Percentiles rank a stretch among this genome's conserved stretches.
Conservation (phyloP, 768 basidiomycete genomes). For the Albatrellus ellisii region DNA sequence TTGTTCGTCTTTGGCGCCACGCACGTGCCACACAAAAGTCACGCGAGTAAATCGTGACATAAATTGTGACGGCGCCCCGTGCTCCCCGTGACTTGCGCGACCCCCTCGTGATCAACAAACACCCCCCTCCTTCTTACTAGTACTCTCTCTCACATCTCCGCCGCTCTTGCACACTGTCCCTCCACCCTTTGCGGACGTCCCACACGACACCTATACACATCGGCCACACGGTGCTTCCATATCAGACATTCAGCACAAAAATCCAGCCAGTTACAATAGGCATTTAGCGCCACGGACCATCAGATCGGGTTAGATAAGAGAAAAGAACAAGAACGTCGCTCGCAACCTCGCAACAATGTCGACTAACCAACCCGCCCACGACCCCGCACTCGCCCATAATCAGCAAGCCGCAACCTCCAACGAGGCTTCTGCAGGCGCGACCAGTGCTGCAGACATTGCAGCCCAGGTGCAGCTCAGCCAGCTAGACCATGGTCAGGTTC, state of each 20-base stretch:
- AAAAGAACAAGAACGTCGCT: too few species aligned
- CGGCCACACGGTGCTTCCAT: too few species aligned
- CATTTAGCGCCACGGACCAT: too few species aligned
- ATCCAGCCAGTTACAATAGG: too few species aligned
- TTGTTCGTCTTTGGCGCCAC: too few species aligned
- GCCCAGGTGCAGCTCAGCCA: not conserved
- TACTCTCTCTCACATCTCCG: slow-evolving; percentile 1
- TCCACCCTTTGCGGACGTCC: too few species aligned
- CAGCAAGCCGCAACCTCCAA: not conserved
- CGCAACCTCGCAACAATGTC: not conserved
- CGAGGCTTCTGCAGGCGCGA: not conserved
- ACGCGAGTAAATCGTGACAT: too few species aligned
- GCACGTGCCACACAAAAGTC: too few species aligned
- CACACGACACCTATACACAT: not conserved
- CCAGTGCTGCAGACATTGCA: not conserved
- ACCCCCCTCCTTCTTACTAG: not conserved
- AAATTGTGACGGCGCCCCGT: slow-evolving; percentile 9
- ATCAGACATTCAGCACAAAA: too few species aligned
- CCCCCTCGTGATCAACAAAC: slow-evolving; percentile 12
- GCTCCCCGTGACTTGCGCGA: slow-evolving; percentile 11
- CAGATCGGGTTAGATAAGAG: not conserved
- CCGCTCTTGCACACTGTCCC: too few species aligned
- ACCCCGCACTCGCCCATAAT: not conserved
- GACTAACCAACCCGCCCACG: not conserved
- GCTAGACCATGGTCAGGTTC: not conserved